Conservation (phyloP, 768 basidiomycete genomes). For the Leucosporidium creatinivorum region DNA sequence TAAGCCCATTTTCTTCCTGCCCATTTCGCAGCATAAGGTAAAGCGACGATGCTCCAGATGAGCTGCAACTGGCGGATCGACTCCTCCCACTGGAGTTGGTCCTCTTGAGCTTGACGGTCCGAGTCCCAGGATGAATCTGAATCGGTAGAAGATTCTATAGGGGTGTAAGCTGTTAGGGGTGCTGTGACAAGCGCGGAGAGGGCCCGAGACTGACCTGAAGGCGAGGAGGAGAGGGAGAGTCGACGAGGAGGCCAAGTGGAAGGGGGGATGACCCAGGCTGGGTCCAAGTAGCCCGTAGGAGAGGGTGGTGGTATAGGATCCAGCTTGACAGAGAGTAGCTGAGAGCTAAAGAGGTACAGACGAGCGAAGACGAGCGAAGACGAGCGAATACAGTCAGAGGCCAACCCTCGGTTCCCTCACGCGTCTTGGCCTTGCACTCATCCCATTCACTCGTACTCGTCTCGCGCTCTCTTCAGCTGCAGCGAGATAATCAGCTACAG, state of each 20-base stretch:
- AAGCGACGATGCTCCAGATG: conserved; percentile 1
- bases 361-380: too few relatives aligned
- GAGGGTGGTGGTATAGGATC: too few relatives aligned
- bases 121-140: not conserved
- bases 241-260: not conserved
- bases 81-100: conserved; percentile 5
- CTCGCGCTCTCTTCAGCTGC: too few relatives aligned
- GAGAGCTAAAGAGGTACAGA: too few relatives aligned
- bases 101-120: not conserved
- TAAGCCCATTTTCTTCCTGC: not conserved
- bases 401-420: too few relatives aligned
- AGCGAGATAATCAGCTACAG: too few relatives aligned
- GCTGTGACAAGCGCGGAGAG: not conserved
- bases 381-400: too few relatives aligned
- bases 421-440: too few relatives aligned
- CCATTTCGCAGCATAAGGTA: conserved; percentile 1
- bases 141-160: not conserved
- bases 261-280: not conserved
- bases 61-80: not conserved
- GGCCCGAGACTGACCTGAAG: conserved; percentile 5
- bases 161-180: not conserved
- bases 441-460: too few relatives aligned
- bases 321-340: too few relatives aligned
- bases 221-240: not conserved
- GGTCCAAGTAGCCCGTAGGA: too few relatives aligned